Conservation (phyloP, 495 filamentous ascomycete species). For the Hyaloscypha finlandica region DNA sequence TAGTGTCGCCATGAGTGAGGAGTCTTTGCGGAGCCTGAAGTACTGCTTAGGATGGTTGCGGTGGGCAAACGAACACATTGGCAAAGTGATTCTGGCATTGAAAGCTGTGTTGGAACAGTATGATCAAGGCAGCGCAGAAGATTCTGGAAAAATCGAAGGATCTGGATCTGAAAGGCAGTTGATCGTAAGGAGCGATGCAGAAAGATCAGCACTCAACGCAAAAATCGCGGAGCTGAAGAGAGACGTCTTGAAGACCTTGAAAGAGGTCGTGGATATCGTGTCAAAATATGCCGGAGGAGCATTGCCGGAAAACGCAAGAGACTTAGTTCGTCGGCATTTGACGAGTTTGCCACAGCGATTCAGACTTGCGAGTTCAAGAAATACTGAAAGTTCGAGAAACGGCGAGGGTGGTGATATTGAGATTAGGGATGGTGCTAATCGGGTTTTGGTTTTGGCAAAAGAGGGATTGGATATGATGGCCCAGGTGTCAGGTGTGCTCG, state of each 20-base stretch:
- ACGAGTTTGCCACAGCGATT: constrained; percentile 78
- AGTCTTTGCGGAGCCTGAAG: constrained; percentile 73
- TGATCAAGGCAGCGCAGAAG: constrained; percentile 46
- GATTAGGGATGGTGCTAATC: constrained; percentile 55
- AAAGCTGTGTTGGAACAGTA: constrained; percentile 74
- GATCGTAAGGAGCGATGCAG: constrained; percentile 35
- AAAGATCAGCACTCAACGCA: constrained; percentile 47
- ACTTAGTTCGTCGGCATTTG: constrained; percentile 76
- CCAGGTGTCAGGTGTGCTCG: constrained; percentile 78
- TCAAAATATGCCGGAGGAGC: constrained; percentile 83
- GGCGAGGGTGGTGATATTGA: constrained; percentile 44
- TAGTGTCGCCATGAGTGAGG: constrained; percentile 83
- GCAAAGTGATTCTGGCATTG: constrained; percentile 66
- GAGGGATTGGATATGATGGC: constrained; percentile 89
- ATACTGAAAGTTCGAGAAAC: constrained; percentile 13
- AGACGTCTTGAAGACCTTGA: constrained; percentile 75
- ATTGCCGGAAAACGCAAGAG: constrained; percentile 78
- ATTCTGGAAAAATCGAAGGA: constrained; percentile 25
- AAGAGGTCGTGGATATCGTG: constrained; percentile 74
- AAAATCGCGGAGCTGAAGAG: constrained; percentile 68
- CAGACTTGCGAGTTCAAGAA: constrained; percentile 48
- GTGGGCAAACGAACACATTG: constrained; percentile 74
- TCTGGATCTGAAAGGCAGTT: constrained; percentile 33
- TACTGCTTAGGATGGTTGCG: constrained; percentile 77
- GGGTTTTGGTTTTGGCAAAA: constrained; percentile 77